These are phyloP conservation scores for Acer yangbiense DNA, from an alignment of 345 rosid species.

Conservation along the genomic window DNA sequence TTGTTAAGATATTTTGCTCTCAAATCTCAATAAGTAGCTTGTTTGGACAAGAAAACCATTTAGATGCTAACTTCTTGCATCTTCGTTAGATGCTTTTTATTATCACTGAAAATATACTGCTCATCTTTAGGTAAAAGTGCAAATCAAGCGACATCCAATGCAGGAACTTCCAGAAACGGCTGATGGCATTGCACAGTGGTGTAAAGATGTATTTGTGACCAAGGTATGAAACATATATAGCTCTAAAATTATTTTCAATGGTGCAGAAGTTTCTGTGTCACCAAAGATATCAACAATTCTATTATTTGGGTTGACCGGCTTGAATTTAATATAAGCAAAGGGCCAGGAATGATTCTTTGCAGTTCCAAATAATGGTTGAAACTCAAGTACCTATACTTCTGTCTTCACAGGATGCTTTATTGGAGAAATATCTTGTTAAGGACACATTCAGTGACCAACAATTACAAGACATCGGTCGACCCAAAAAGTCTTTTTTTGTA, in stretches of 20 bases:
- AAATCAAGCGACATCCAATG: slow-evolving; percentile 60
- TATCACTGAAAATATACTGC: not conserved
- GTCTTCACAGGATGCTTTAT: slow-evolving; percentile 52
- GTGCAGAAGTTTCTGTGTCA: no score
- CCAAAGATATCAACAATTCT: no score
- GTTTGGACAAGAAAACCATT: no score
- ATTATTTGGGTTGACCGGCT: no score
- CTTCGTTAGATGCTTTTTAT: not conserved
- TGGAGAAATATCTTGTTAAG: slow-evolving; percentile 50
- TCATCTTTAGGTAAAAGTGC: slow-evolving; percentile 50
- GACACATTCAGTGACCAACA: slow-evolving; percentile 48
- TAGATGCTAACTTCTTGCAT: not conserved
- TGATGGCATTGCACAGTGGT: slow-evolving; percentile 78
- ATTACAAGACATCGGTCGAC: slow-evolving; percentile 53
- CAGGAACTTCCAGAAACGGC: slow-evolving; percentile 64
- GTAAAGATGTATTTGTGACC: slow-evolving; percentile 66
- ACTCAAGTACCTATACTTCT: not conserved
- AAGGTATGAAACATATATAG: slow-evolving; percentile 43
- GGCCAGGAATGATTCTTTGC: no score
- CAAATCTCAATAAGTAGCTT: not conserved
- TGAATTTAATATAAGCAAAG: no score
- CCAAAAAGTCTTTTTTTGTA: slow-evolving; percentile 62
- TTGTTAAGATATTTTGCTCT: not conserved
- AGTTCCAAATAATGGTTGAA: no score
- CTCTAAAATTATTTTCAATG: not conserved